These are phyloP conservation scores for Neospermospora avenae DNA, from an alignment of 2,329 filamentous ascomycete species.

Conservation along the genomic window DNA sequence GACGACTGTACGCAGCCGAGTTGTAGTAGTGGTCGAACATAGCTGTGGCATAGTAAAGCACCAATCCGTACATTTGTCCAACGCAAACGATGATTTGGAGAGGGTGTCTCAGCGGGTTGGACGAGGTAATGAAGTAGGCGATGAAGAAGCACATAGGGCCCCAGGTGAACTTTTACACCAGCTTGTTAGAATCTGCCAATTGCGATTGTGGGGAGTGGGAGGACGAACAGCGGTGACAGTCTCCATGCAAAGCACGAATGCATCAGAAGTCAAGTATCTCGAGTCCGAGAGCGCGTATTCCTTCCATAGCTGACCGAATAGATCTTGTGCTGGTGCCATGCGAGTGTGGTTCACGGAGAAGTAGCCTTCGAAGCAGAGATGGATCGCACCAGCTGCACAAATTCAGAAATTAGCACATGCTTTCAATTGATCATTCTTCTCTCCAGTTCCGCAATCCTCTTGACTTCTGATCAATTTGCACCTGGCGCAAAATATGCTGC, in stretches of 20 bases:
- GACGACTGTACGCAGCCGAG: constrained; percentile 51
- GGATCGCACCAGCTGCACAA: constrained; percentile 31
- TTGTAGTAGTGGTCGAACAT: constrained; percentile 46
- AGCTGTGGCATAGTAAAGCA: constrained; percentile 61
- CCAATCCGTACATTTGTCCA: constrained; percentile 49
- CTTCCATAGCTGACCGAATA: constrained; percentile 56
- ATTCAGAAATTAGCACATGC: constrained; percentile 22
- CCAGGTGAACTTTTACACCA: constrained; percentile 46
- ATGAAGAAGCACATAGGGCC: constrained; percentile 55
- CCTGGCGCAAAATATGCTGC: neutral
- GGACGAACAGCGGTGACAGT: constrained; percentile 44
- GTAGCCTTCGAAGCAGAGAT: constrained; percentile 41
- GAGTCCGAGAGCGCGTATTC: constrained; percentile 56
- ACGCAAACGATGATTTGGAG: constrained; percentile 43
- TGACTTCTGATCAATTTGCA: neutral
- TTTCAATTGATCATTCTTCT: constrained; percentile 38
- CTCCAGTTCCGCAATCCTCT: neutral
- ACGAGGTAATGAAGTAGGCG: constrained; percentile 43
- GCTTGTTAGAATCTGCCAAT: neutral
- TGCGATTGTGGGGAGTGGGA: neutral
- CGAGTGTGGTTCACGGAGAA: constrained; percentile 43
- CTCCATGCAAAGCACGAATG: constrained; percentile 56
- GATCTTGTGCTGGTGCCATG: constrained; percentile 40
- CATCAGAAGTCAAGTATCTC: constrained; percentile 50
- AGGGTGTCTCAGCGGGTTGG: constrained; percentile 46